Evolutionary conservation across 768 basidiomycete species (phyloP).

Genomic region (Boletus pseudopeckii): DNA sequence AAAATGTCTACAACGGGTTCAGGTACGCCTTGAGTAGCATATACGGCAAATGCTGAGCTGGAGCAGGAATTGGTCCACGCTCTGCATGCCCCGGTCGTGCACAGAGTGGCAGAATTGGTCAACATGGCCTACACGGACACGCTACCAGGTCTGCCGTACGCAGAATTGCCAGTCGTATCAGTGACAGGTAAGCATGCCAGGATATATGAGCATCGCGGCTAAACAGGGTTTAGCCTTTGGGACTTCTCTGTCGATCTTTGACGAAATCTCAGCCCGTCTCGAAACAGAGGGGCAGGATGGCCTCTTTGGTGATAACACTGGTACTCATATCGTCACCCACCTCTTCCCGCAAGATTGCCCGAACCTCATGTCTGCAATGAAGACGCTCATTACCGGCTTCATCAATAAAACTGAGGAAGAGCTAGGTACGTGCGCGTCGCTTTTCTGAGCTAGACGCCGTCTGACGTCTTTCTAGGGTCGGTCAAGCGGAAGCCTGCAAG

Average conservation of each 20-base stretch:
- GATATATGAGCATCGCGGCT: background rate
- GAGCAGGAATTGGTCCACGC: constrained; percentile 43
- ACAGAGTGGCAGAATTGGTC: constrained; percentile 43
- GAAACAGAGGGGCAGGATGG: constrained; percentile 27
- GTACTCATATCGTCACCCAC: constrained; percentile 39
- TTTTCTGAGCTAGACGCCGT: background rate
- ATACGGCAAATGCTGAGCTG: background rate
- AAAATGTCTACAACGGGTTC: constrained; percentile 53
- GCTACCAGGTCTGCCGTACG: constrained; percentile 54
- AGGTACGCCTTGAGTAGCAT: constrained; percentile 38
- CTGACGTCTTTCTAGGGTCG: constrained; percentile 23
- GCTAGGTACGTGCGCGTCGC: constrained; percentile 27
- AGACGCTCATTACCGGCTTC: constrained; percentile 51
- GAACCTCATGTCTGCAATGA: constrained; percentile 53
- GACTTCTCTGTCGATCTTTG: constrained; percentile 45
- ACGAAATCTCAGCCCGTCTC: constrained; percentile 39
- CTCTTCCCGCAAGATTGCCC: constrained; percentile 57
- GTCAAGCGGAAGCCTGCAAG: constrained; percentile 45
- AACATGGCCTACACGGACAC: constrained; percentile 41
- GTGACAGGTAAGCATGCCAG: constrained; percentile 45
- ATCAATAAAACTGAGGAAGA: constrained; percentile 36
- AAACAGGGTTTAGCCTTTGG: constrained; percentile 37
- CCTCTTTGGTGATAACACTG: constrained; percentile 17
- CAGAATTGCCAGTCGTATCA: constrained; percentile 58
- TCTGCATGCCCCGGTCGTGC: constrained; percentile 48